Evolutionary conservation across 116 monocot genomes (phyloP).

Genomic region (Posidonia oceanica): DNA sequence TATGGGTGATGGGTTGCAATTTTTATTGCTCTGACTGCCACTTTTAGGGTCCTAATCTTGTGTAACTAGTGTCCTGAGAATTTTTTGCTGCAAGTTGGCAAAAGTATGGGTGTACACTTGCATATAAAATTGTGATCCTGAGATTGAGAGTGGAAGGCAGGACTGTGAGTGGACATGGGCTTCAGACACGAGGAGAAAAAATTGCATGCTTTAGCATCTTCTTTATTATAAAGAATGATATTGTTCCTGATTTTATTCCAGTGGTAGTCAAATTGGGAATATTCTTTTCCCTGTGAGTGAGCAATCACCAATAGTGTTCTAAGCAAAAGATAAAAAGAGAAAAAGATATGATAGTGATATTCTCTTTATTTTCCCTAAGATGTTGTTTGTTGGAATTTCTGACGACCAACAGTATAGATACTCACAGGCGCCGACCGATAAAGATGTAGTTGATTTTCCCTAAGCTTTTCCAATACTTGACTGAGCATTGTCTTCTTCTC

Average conservation of each 20-base stretch:
- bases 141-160: neutral
- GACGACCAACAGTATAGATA: neutral
- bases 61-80: too few species aligned
- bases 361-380: neutral
- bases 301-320: neutral
- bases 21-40: too few species aligned
- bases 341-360: neutral
- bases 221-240: slow-evolving; percentile 6
- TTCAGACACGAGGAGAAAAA: neutral
- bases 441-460: too few species aligned
- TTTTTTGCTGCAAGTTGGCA: too few species aligned
- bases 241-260: slow-evolving; percentile 4
- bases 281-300: neutral
- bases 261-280: slow-evolving; percentile 2
- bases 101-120: too few species aligned
- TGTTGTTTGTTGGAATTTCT: neutral
- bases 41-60: too few species aligned
- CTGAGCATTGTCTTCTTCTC: too few species aligned
- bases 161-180: neutral
- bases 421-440: too few species aligned
- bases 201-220: neutral
- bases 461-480: too few species aligned
- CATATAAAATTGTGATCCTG: too few species aligned
- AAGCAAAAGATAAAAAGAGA: neutral
- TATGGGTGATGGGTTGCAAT: too few species aligned